Evolutionary conservation across 495 filamentous ascomycete species (phyloP), one percentile per base, ranked within the genome.

Genomic region (Xylaria curta): DNA sequence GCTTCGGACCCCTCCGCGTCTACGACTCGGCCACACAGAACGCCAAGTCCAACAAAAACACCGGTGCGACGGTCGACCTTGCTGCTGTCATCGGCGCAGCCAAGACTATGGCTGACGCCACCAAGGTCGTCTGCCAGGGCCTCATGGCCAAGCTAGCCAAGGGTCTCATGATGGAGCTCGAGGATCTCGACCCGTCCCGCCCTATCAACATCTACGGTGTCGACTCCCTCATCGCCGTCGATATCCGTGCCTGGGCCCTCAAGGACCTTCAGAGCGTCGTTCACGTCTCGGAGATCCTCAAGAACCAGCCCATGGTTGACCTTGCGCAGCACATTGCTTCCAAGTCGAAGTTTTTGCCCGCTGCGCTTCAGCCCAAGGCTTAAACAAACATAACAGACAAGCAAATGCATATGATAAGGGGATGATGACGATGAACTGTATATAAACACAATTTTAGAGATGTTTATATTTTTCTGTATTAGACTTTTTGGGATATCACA

Each of bases 261-360:
- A 84, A 84, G 75, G 77, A 80, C 26, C 58, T 86, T 0, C 80
- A 78, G 3, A 78, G 76, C 12, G 83, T 88, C 49, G 70, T 89
- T 1, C 83, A 85, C 4, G 86, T 88, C 5, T 81, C 87, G 61
- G 86, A 89, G 78, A 82, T 88, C 44, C 64, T 89, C 3, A 75
- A 81, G 8, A 83, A 80, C 13, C 74, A 74, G 26, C 81, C 82
- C 46, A 81, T 86, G 66, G 12, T 53, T 17, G 70, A 77, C 21
- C 64, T 85, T 42, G 76, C 74, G 9, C 53, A 66, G 28, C 59
- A 72, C 51, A 77, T 77, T 59, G 76, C 76, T 66, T 75, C 73
- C 49, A 75, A 75, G 73, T 74, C 76, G n/a, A 77, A 77, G 61
- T 44, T 77, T 58, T 47, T 77, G 44, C 73, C 76, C 15, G 71